Percentiles rank a stretch among this genome's conserved stretches.
phyloP scores from a whole-genome alignment of 2,329 filamentous ascomycete species.

The Arachnomyces sp. region DNA sequence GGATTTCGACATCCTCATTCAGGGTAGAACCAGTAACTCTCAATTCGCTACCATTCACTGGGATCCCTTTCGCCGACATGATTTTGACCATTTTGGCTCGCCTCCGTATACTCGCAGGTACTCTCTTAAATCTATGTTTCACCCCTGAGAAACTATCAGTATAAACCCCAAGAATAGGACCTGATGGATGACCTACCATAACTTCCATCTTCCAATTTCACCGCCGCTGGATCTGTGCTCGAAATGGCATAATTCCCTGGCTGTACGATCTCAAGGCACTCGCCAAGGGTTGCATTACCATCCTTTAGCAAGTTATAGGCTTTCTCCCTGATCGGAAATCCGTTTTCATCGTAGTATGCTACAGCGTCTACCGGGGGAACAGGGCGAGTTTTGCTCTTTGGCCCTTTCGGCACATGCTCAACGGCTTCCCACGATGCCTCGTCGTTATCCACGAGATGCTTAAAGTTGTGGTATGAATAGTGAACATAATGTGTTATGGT shows the following conservation, averaged over 20 bases:
- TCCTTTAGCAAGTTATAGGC: constrained; percentile 30
- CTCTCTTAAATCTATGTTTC: not conserved
- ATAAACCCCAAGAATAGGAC: constrained; percentile 4
- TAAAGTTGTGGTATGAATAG: constrained; percentile 45
- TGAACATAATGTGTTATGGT: constrained; percentile 47
- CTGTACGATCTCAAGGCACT: constrained; percentile 26
- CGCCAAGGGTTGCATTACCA: constrained; percentile 36
- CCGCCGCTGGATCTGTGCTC: constrained; percentile 26
- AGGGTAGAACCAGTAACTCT: no score
- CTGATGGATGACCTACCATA: constrained; percentile 19
- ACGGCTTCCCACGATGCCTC: constrained; percentile 48
- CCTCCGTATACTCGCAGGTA: not conserved
- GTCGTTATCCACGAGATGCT: constrained; percentile 44
- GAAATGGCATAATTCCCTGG: constrained; percentile 27
- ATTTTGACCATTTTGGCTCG: not conserved
- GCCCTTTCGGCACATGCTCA: constrained; percentile 24
- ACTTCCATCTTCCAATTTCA: constrained; percentile 21
- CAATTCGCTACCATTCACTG: no score
- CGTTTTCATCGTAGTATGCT: constrained; percentile 38
- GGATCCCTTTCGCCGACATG: no score
- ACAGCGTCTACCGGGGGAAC: constrained; percentile 23
- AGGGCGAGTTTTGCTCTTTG: constrained; percentile 21
- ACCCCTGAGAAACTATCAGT: constrained; percentile 3
- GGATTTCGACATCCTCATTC: no score
- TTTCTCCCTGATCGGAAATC: constrained; percentile 33